Percentiles rank a stretch among this genome's conserved stretches.
Evolutionary conservation across 2,329 filamentous ascomycete species (phyloP).

Genomic region (Fusarium luffae): DNA sequence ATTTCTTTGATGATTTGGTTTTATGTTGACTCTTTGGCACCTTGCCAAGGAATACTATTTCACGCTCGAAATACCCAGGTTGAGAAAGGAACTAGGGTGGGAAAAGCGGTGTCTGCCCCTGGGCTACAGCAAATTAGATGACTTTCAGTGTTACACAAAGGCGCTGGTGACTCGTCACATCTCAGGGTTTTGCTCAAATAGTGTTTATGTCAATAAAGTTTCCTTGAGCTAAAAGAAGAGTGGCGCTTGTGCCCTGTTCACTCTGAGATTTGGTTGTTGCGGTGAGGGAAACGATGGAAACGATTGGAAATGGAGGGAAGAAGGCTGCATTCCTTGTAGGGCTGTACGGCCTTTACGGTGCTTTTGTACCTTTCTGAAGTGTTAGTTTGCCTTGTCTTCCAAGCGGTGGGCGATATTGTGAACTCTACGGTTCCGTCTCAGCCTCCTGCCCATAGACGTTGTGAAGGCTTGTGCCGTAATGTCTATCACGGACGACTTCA

Average conservation of each 20-base stretch:
- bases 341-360: too few species aligned
- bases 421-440: too few species aligned
- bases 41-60: background rate
- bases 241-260: background rate
- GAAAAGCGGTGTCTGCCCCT: background rate
- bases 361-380: too few species aligned
- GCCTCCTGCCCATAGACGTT: too few species aligned
- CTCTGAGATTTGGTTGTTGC: background rate
- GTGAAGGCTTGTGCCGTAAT: too few species aligned
- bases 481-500: too few species aligned
- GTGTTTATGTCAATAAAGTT: background rate
- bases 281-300: background rate
- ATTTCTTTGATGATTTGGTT: background rate
- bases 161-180: background rate
- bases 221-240: background rate
- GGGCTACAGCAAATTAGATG: background rate
- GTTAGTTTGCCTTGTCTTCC: background rate
- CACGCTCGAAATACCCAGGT: too few species aligned
- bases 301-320: background rate
- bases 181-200: background rate
- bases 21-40: background rate
- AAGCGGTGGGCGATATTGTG: too few species aligned
- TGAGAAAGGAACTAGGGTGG: background rate
- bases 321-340: too few species aligned
- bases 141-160: background rate